Conservation (phyloP, 306 rosid genomes). For the Canavalia ensiformis region DNA sequence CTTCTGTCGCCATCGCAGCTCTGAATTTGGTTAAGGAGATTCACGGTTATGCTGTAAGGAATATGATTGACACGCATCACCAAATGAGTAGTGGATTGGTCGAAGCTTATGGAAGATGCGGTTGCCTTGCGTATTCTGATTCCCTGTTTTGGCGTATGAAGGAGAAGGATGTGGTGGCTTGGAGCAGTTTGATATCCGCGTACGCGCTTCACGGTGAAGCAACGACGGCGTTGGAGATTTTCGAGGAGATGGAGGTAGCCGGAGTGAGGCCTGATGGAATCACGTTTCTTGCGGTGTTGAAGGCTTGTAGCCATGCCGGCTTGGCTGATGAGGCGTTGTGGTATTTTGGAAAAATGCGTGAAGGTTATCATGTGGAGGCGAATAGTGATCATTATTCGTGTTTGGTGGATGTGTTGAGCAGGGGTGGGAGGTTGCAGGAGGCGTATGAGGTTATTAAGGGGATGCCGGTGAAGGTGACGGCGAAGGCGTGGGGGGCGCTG, state of each 20-base stretch:
- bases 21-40: conserved; percentile 73
- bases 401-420: conserved; percentile 77
- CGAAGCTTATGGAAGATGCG: conserved; percentile 83
- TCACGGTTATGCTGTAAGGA: conserved; percentile 71
- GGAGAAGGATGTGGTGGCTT: conserved; percentile 74
- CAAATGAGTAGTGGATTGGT: conserved; percentile 74
- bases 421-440: conserved; percentile 79
- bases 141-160: conserved; percentile 55
- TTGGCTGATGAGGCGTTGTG: conserved; percentile 74
- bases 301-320: conserved; percentile 84
- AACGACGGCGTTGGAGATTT: conserved; percentile 59
- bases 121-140: conserved; percentile 58
- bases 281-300: conserved; percentile 72
- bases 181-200: conserved; percentile 82
- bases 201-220: conserved; percentile 82
- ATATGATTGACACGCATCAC: conserved; percentile 54
- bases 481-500: conserved; percentile 84
- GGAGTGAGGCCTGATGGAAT: conserved; percentile 72
- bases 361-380: conserved; percentile 62
- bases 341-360: conserved; percentile 63
- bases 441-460: conserved; percentile 68
- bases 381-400: conserved; percentile 85
- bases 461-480: conserved; percentile 84
- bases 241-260: conserved; percentile 64
- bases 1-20: conserved; percentile 61